Evolutionary conservation across 2,329 filamentous ascomycete genomes (phyloP).

Genomic region (Elsinoe australis): DNA sequence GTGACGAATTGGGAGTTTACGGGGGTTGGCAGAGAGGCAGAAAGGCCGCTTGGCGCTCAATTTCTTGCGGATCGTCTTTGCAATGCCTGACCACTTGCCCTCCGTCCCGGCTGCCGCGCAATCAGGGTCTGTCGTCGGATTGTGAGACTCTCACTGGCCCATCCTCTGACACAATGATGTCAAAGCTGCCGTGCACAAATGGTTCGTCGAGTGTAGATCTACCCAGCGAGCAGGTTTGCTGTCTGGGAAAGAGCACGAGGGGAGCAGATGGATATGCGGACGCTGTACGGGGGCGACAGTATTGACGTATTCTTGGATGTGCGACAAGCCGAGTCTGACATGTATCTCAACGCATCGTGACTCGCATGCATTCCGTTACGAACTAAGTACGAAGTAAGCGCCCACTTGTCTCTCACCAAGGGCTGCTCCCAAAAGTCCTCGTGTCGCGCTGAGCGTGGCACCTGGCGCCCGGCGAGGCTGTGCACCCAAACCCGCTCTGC

Average conservation of each 20-base stretch:
- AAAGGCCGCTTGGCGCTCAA: constrained; percentile 5
- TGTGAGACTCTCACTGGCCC: constrained; percentile 11
- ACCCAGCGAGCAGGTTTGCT: constrained; percentile 1
- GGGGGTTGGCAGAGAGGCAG: constrained; percentile 5
- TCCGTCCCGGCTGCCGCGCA: constrained; percentile 8
- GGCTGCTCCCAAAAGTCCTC: background rate
- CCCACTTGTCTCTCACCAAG: constrained; percentile 11
- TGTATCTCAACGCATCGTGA: constrained; percentile 5
- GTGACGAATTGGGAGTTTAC: background rate
- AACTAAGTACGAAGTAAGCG: background rate
- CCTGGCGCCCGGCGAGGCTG: constrained; percentile 2
- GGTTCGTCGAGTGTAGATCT: constrained; percentile 6
- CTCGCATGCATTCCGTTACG: constrained; percentile 12
- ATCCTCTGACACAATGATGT: constrained; percentile 7
- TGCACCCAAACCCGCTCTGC: constrained; percentile 9
- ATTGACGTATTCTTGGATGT: background rate
- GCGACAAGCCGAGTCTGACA: constrained; percentile 13
- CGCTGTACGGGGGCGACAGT: too few species aligned
- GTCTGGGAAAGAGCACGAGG: background rate
- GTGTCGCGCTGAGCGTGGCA: background rate
- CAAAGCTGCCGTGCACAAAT: too few species aligned
- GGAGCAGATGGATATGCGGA: background rate
- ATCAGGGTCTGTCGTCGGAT: constrained; percentile 11
- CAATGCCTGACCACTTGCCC: background rate
- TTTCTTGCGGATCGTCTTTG: background rate